Evolutionary conservation across 176 grass and related monocot species (phyloP).

Genomic region (Aegilops sharonensis): DNA sequence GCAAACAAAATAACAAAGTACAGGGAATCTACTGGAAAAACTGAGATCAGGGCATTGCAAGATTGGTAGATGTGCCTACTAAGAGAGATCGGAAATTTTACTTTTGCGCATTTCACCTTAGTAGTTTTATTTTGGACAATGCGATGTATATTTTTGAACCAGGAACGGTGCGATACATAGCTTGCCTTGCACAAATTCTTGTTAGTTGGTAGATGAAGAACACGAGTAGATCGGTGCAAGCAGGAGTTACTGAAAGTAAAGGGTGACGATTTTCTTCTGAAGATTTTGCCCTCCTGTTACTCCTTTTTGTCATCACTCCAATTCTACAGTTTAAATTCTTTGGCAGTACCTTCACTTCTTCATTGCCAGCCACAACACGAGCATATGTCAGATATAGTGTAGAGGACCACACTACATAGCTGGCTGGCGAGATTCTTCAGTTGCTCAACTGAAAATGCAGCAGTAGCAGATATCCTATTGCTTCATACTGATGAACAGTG

Average conservation of each 20-base stretch:
- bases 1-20: slow-evolving; percentile 43
- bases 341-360: background rate
- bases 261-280: background rate
- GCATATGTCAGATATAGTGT: slow-evolving; percentile 14
- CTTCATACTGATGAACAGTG: slow-evolving; percentile 38
- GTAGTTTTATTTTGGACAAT: background rate
- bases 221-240: background rate
- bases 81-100: background rate
- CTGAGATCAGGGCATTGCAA: background rate
- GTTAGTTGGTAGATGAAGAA: background rate
- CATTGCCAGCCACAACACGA: slow-evolving; percentile 24
- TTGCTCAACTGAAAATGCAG: slow-evolving; percentile 36
- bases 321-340: slow-evolving; percentile 10
- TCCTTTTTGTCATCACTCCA: slow-evolving; percentile 1
- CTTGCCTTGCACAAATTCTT: background rate
- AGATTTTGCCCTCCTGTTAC: background rate
- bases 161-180: background rate
- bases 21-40: slow-evolving; percentile 33
- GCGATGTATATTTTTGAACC: too few relatives aligned
- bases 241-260: background rate
- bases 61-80: background rate
- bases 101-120: background rate
- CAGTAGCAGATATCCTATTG: slow-evolving; percentile 26
- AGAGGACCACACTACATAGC: slow-evolving; percentile 34
- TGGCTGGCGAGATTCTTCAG: slow-evolving; percentile 51